A percentile compares a stretch with the other conserved stretches of the same genome.
Conservation (phyloP, 2,329 filamentous ascomycete genomes). For the Nemania serpens region DNA sequence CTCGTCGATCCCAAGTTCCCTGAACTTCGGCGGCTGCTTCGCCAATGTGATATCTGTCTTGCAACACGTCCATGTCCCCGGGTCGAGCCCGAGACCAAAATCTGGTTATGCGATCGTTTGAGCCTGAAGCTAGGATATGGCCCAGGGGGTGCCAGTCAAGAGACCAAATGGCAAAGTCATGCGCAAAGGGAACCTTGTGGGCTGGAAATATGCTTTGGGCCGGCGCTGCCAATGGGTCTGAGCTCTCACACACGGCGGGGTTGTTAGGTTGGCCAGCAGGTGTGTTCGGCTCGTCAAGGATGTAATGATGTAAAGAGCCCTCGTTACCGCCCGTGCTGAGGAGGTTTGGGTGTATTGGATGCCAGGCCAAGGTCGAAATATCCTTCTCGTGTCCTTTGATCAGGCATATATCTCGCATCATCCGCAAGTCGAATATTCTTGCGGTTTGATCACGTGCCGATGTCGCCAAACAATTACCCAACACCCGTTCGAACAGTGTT, state of each 20-base stretch:
- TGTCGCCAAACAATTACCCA: conserved; percentile 84
- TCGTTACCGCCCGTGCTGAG: conserved; percentile 90
- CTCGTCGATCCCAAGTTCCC: conserved; percentile 88
- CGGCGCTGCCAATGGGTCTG: conserved; percentile 77
- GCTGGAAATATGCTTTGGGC: conserved; percentile 92
- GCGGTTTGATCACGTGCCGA: conserved; percentile 92
- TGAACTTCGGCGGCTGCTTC: conserved; percentile 91
- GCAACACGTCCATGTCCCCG: conserved; percentile 81
- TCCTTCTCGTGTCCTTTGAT: conserved; percentile 96
- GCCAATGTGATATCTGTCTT: conserved; percentile 94
- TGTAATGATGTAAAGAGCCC: conserved; percentile 87
- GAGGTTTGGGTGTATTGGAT: conserved; percentile 87
- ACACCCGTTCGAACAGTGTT: conserved; percentile 84
- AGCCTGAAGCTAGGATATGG: conserved; percentile 92
- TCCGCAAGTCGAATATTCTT: conserved; percentile 90
- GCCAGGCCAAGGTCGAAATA: conserved; percentile 89
- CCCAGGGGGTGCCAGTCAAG: conserved; percentile 97
- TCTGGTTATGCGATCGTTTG: conserved; percentile 93
- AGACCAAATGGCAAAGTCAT: conserved; percentile 96
- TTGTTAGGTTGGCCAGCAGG: conserved; percentile 73
- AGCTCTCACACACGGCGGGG: conserved; percentile 81
- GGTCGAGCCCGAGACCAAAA: conserved; percentile 95
- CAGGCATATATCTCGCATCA: conserved; percentile 97
- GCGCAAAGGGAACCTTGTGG: conserved; percentile 83
- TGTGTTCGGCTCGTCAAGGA: conserved; percentile 92